Conservation (phyloP, 345 rosid genomes). For the Physaria fendleri region DNA sequence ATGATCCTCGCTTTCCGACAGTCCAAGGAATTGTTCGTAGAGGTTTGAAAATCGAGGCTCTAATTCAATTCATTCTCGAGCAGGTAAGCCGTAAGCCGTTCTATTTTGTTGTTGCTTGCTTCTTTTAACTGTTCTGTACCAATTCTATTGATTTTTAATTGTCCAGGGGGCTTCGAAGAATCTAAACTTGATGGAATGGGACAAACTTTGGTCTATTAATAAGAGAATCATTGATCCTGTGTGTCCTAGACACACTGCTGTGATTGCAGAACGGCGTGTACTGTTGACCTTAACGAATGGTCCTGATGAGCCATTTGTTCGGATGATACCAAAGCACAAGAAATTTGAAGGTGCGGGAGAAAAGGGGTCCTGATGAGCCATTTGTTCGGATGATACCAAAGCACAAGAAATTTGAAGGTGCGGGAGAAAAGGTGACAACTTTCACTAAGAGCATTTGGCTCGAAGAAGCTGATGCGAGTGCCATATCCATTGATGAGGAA, state of each 20-base stretch:
- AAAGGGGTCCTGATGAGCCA: slow-evolving; percentile 63
- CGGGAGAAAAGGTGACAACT: slow-evolving; percentile 85
- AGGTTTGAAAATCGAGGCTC: slow-evolving; percentile 83
- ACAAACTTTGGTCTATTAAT: slow-evolving; percentile 92
- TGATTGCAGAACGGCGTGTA: slow-evolving; percentile 52
- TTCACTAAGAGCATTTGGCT: slow-evolving; percentile 75
- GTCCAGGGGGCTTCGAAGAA: slow-evolving; percentile 96
- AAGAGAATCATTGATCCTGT: slow-evolving; percentile 94
- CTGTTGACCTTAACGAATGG: slow-evolving; percentile 55
- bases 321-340: slow-evolving; percentile 76
- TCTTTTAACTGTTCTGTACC: too few species aligned
- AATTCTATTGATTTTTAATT: too few species aligned
- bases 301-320: slow-evolving; percentile 66
- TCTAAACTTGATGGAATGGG: slow-evolving; percentile 98
- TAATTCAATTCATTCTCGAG: slow-evolving; percentile 88
- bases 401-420: slow-evolving; percentile 91
- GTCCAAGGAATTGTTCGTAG: slow-evolving; percentile 94
- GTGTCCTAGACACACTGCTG: slow-evolving; percentile 95
- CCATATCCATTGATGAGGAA: slow-evolving; percentile 56
- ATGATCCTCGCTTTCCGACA: slow-evolving; percentile 97
- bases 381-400: slow-evolving; percentile 70
- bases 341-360: slow-evolving; percentile 92
- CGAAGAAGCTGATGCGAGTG: slow-evolving; percentile 66
- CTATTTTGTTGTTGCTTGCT: too few species aligned
- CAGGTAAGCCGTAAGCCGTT: too few species aligned